Evolutionary conservation across 208 protist species (phyloP).

Genomic region (Acanthamoeba quina): DNA sequence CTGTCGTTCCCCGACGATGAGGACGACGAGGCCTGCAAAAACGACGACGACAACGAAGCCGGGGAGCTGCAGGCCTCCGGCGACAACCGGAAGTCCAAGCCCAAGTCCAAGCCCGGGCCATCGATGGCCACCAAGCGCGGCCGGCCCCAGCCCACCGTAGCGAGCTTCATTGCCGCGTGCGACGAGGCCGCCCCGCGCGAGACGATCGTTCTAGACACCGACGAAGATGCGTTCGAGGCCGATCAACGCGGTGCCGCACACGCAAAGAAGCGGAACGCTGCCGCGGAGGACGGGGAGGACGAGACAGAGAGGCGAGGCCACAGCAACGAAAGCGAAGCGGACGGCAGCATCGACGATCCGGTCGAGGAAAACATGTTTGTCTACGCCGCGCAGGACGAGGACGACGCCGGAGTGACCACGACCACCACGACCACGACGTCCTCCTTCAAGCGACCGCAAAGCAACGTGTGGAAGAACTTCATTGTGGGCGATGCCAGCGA

Average conservation of each 20-base stretch:
- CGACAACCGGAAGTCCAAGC: background rate
- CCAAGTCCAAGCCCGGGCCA: too few relatives aligned
- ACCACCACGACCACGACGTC: background rate
- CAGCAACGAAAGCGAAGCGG: background rate
- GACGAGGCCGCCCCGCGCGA: background rate
- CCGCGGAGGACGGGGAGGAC: background rate
- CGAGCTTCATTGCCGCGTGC: constrained; percentile 29
- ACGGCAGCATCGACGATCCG: constrained; percentile 49
- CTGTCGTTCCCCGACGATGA: constrained; percentile 16
- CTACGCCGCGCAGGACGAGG: constrained; percentile 43
- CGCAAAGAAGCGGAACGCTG: background rate
- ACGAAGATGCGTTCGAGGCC: background rate
- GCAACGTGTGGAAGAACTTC: constrained; percentile 63
- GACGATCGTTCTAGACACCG: background rate
- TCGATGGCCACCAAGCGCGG: background rate
- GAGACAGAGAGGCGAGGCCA: background rate
- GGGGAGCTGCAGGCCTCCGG: background rate
- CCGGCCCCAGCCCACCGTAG: background rate
- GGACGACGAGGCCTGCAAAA: background rate
- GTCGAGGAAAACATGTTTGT: constrained; percentile 59
- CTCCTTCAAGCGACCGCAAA: constrained; percentile 42
- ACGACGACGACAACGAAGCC: background rate
- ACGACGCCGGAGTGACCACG: background rate
- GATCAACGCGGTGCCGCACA: background rate
- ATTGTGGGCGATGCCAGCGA: constrained; percentile 12